A percentile compares a stretch with the other conserved stretches of the same genome.
These are phyloP conservation scores for Arachis monticola DNA, from an alignment of 331 rosid genomes.

Conservation along the genomic window DNA sequence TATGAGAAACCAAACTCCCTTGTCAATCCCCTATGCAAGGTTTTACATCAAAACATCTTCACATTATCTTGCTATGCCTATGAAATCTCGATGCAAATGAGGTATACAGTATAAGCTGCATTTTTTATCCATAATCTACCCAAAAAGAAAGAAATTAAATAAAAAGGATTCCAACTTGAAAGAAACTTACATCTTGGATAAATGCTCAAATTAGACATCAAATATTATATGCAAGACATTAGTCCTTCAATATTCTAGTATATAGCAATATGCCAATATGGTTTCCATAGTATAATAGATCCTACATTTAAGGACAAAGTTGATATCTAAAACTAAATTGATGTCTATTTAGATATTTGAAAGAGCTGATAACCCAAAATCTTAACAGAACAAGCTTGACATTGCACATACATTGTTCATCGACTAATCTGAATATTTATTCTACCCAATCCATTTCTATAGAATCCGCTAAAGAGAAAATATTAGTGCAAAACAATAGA, in stretches of 20 bases:
- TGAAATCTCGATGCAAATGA: conserved; percentile 14
- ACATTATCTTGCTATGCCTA: conserved; percentile 22
- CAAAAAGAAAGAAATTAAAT: not conserved
- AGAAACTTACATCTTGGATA: not conserved
- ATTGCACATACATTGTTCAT: not conserved
- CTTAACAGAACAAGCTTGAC: not conserved
- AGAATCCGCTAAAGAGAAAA: not conserved
- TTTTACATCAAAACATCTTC: conserved; percentile 15
- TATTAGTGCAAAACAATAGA: not conserved
- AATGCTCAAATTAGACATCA: not conserved
- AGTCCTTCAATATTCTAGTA: not conserved
- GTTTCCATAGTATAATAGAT: not conserved
- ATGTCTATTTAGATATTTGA: not conserved
- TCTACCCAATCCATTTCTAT: not conserved
- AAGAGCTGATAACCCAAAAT: not conserved
- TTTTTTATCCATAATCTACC: conserved; percentile 11
- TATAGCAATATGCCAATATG: not conserved
- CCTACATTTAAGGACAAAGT: not conserved
- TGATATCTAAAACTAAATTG: too few species aligned
- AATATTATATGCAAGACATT: not conserved
- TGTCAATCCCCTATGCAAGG: not conserved
- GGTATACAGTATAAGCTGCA: not conserved
- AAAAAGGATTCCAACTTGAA: conserved; percentile 24
- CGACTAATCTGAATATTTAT: not conserved
- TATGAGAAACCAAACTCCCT: not conserved